These are phyloP conservation scores for Eurotiales sp. DNA, from an alignment of 2,329 filamentous ascomycete genomes.

Conservation along the genomic window DNA sequence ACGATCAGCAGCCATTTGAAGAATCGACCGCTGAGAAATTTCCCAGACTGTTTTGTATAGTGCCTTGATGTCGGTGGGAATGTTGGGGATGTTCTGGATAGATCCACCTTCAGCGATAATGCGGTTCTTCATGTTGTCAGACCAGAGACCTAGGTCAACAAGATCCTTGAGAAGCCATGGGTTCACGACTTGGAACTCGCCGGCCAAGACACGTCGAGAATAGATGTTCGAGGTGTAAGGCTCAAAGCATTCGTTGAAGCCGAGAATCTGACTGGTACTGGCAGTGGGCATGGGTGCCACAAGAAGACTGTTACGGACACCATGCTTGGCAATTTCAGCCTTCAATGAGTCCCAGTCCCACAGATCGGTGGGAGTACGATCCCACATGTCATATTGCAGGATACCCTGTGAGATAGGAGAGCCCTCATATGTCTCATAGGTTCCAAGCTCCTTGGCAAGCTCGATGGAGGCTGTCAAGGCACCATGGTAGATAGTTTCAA, in stretches of 20 bases:
- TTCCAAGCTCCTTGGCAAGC: conserved; percentile 74
- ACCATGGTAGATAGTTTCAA: conserved; percentile 98
- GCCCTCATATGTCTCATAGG: conserved; percentile 88
- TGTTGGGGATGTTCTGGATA: conserved; percentile 94
- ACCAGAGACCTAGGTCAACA: conserved; percentile 97
- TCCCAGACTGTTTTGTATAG: conserved; percentile 99
- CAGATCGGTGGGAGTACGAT: conserved; percentile 84
- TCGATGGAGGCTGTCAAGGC: conserved; percentile 85
- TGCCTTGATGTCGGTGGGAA: conserved; percentile 90
- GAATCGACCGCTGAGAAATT: conserved; percentile 89
- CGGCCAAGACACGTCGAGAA: conserved; percentile 93
- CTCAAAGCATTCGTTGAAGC: conserved; percentile 99
- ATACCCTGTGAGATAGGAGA: conserved; percentile 93
- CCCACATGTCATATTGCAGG: conserved; percentile 99
- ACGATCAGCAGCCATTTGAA: conserved; percentile 97
- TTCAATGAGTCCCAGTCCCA: conserved; percentile 95
- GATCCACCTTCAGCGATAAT: conserved; percentile 97
- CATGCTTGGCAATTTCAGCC: conserved; percentile 85
- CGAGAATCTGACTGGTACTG: conserved; percentile 93
- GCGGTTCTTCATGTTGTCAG: conserved; percentile 99
- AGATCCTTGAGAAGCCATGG: conserved; percentile 98
- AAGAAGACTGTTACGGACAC: conserved; percentile 91
- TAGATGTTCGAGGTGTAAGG: conserved; percentile 99
- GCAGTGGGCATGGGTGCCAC: conserved; percentile 98
- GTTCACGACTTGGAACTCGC: conserved; percentile 99